phyloP scores from a whole-genome alignment of 2,329 filamentous ascomycete species.

The Aspergillus pseudotamarii region DNA sequence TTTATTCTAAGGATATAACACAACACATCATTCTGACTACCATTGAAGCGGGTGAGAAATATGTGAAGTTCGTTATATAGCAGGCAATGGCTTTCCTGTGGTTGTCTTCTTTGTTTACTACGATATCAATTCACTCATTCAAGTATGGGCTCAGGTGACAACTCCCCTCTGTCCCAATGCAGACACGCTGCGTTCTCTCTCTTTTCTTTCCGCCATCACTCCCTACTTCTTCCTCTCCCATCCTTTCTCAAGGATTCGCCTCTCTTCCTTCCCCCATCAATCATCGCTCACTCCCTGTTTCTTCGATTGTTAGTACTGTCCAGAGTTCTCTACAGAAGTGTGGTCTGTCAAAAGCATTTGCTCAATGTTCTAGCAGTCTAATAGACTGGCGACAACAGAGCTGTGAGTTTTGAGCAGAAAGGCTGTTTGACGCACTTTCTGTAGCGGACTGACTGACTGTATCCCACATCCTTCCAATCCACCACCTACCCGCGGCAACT shows the following conservation, averaged over 20 bases:
- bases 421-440: neutral
- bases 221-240: neutral
- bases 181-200: neutral
- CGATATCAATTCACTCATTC: neutral
- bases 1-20: neutral
- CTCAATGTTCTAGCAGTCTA: neutral
- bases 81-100: neutral
- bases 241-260: neutral
- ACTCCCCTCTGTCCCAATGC: neutral
- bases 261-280: too few relatives aligned
- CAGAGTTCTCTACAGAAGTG: neutral
- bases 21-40: neutral
- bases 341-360: neutral
- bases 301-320: neutral
- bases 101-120: neutral
- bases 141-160: conserved; percentile 1
- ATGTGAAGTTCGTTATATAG: neutral
- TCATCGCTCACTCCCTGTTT: neutral
- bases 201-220: neutral
- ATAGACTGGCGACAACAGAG: neutral
- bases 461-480: neutral
- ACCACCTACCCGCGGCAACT: neutral
- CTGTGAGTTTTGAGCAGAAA: neutral
- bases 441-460: neutral
- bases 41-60: neutral